A percentile compares a stretch with the other conserved stretches of the same genome.
These are phyloP conservation scores for Fusarium continuum DNA, from an alignment of 2,329 filamentous ascomycete species.

Conservation along the genomic window DNA sequence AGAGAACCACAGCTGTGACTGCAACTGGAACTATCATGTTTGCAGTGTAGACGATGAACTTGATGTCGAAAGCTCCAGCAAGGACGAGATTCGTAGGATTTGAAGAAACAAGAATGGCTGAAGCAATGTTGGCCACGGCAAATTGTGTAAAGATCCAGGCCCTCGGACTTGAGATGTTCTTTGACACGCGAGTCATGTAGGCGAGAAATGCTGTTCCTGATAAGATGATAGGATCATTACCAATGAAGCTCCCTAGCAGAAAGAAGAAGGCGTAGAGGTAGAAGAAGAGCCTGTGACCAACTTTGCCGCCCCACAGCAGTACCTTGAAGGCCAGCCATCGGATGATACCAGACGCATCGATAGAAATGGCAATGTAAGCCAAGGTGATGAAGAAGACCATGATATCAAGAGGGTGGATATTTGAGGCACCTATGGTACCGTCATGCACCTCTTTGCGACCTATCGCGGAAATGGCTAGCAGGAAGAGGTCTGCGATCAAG, in stretches of 20 bases:
- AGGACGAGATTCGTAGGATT: conserved; percentile 81
- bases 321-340: conserved; percentile 76
- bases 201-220: conserved; percentile 79
- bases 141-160: conserved; percentile 81
- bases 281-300: conserved; percentile 75
- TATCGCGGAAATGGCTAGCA: conserved; percentile 75
- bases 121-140: conserved; percentile 76
- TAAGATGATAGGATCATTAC: conserved; percentile 79
- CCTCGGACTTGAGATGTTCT: conserved; percentile 74
- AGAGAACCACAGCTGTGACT: conserved; percentile 72
- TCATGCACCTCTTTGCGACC: conserved; percentile 72
- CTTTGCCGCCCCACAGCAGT: conserved; percentile 70
- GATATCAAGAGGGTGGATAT: conserved; percentile 76
- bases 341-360: conserved; percentile 78
- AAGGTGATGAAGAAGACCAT: conserved; percentile 79
- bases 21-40: conserved; percentile 80
- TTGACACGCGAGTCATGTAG: conserved; percentile 80
- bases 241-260: conserved; percentile 71
- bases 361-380: conserved; percentile 80
- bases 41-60: conserved; percentile 77
- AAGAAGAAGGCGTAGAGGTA: conserved; percentile 81
- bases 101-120: conserved; percentile 79
- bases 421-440: conserved; percentile 71
- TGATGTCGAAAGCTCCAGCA: conserved; percentile 76
- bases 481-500: conserved; percentile 74